These are phyloP conservation scores for Trichophyton rubrum DNA, from an alignment of 2,329 filamentous ascomycete genomes.

Conservation along the genomic window DNA sequence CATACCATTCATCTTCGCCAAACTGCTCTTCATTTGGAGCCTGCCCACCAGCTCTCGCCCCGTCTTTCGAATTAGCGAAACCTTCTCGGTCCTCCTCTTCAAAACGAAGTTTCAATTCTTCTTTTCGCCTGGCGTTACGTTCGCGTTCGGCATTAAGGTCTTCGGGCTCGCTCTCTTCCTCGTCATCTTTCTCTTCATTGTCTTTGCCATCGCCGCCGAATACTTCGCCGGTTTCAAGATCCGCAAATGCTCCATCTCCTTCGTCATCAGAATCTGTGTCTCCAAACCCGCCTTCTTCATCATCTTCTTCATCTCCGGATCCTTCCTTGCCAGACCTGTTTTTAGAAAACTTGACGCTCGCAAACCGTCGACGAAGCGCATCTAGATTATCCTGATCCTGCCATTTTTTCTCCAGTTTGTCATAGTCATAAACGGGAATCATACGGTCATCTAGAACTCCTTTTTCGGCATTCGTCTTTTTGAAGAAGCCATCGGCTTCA, in stretches of 20 bases:
- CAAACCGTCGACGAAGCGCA: slow-evolving; percentile 60
- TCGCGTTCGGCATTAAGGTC: slow-evolving; percentile 77
- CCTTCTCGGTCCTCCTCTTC: slow-evolving; percentile 98
- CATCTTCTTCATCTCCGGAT: slow-evolving; percentile 38
- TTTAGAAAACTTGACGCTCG: slow-evolving; percentile 52
- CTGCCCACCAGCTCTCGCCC: slow-evolving; percentile 57
- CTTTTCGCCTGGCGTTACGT: slow-evolving; percentile 80
- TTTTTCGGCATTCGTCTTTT: slow-evolving; percentile 40
- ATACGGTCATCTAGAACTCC: slow-evolving; percentile 57
- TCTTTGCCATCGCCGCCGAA: slow-evolving; percentile 26
- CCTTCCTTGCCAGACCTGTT: slow-evolving; percentile 42
- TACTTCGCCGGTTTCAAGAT: slow-evolving; percentile 64
- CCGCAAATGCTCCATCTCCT: slow-evolving; percentile 72
- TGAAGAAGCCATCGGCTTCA: slow-evolving; percentile 55
- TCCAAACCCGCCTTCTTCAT: slow-evolving; percentile 31
- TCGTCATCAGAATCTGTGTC: slow-evolving; percentile 42
- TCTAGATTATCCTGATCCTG: slow-evolving; percentile 66
- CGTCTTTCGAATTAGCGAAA: slow-evolving; percentile 72
- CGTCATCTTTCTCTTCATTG: slow-evolving; percentile 37
- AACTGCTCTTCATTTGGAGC: slow-evolving; percentile 63
- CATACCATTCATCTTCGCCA: slow-evolving; percentile 98
- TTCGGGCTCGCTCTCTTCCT: slow-evolving; percentile 21
- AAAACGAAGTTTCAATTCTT: slow-evolving; percentile 86
- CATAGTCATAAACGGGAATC: slow-evolving; percentile 68
- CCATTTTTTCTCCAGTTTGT: slow-evolving; percentile 75